A percentile compares a stretch with the other conserved stretches of the same genome.
These are phyloP conservation scores for Colletotrichum simmondsii DNA, from an alignment of 2,329 filamentous ascomycete species.

Conservation along the genomic window DNA sequence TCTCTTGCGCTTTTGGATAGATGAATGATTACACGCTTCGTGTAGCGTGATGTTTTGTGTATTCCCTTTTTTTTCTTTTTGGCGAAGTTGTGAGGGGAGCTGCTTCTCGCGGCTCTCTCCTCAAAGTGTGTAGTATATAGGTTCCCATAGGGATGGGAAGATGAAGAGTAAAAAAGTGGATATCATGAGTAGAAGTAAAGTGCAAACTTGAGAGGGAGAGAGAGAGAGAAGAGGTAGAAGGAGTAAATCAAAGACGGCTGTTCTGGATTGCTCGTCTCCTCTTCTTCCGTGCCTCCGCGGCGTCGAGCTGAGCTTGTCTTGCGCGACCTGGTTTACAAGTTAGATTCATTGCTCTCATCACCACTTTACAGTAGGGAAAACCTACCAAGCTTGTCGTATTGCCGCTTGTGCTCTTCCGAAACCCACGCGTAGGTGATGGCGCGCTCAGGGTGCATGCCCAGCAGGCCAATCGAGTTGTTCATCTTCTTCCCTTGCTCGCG, in stretches of 20 bases:
- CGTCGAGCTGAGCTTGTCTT: conserved; percentile 34
- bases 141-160: background rate
- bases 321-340: conserved; percentile 13
- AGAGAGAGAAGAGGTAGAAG: background rate
- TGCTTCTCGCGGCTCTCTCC: background rate
- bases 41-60: background rate
- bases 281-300: conserved; percentile 32
- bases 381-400: conserved; percentile 42
- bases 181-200: conserved; percentile 17
- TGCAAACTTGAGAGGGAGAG: background rate
- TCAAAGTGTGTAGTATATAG: background rate
- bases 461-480: conserved; percentile 39
- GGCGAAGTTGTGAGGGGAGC: background rate
- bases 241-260: conserved; percentile 18
- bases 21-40: background rate
- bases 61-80: background rate
- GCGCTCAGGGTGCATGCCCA: conserved; percentile 46
- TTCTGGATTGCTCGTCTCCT: conserved; percentile 32
- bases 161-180: background rate
- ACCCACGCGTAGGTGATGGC: conserved; percentile 48
- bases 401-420: conserved; percentile 35
- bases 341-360: background rate
- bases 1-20: background rate
- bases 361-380: background rate
- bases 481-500: conserved; percentile 40